A percentile compares a stretch with the other conserved stretches of the same genome.
Evolutionary conservation across 768 basidiomycete species (phyloP).

Genomic region (Tylopilus intermedius): DNA sequence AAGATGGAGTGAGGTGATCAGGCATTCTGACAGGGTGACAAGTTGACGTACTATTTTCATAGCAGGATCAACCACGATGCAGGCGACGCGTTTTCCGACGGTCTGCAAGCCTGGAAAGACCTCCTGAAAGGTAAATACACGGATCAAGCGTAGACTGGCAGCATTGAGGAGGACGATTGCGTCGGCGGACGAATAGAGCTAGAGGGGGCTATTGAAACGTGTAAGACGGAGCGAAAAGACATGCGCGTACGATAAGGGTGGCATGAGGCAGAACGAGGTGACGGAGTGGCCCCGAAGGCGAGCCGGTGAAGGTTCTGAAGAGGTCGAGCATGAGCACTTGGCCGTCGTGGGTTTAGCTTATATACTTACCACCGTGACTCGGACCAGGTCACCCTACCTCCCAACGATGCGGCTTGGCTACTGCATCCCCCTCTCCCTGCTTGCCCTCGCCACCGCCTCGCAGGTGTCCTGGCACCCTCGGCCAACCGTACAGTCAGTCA

Average conservation of each 20-base stretch:
- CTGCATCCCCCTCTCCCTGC: conserved; percentile 34
- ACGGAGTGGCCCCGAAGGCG: conserved; percentile 51
- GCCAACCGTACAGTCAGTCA: conserved; percentile 37
- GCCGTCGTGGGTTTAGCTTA: conserved; percentile 10
- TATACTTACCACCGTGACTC: conserved; percentile 1
- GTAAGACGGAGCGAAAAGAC: background rate
- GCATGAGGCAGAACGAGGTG: conserved; percentile 53
- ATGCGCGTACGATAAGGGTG: conserved; percentile 53
- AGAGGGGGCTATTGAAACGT: conserved; percentile 1
- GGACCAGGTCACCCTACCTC: background rate
- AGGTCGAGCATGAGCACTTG: conserved; percentile 43
- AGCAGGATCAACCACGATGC: conserved; percentile 66
- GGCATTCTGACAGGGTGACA: conserved; percentile 5
- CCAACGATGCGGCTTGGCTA: conserved; percentile 29
- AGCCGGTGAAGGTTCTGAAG: conserved; percentile 41
- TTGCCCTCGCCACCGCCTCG: conserved; percentile 28
- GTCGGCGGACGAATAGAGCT: conserved; percentile 74
- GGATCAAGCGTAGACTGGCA: conserved; percentile 55
- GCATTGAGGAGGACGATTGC: conserved; percentile 69
- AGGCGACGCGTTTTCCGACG: conserved; percentile 45
- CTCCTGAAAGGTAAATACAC: conserved; percentile 75
- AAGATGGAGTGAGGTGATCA: conserved; percentile 8
- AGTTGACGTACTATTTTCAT: conserved; percentile 69
- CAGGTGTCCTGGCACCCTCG: conserved; percentile 24
- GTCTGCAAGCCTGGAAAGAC: conserved; percentile 63